A percentile compares a stretch with the other conserved stretches of the same genome.
phyloP scores from a whole-genome alignment of 257 asterid species.

The Jasminum sambac region DNA sequence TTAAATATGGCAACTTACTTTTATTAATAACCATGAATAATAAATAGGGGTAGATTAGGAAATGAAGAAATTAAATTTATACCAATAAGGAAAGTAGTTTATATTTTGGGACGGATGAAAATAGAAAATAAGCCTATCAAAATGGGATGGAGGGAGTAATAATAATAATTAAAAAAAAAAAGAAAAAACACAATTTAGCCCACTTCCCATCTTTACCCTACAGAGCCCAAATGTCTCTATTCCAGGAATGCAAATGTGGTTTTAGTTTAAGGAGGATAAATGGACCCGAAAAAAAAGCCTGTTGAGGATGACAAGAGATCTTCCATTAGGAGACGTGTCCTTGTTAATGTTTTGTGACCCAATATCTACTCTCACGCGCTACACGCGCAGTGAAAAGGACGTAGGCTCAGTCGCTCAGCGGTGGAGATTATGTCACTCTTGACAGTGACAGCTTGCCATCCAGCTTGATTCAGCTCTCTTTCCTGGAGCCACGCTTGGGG shows the following conservation, averaged over 20 bases:
- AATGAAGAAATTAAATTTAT: too few species aligned
- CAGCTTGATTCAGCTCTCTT: constrained; percentile 20
- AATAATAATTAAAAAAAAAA: not conserved
- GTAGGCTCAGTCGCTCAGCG: constrained; percentile 32
- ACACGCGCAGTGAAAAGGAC: constrained; percentile 40
- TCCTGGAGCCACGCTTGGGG: not conserved
- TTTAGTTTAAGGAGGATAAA: not conserved
- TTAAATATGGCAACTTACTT: too few species aligned
- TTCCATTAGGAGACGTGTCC: constrained; percentile 2
- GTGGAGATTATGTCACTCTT: constrained; percentile 26
- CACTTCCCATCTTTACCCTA: not conserved
- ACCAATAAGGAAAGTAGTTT: too few species aligned
- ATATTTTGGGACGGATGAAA: too few species aligned
- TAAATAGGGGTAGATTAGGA: too few species aligned
- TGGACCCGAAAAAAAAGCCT: not conserved
- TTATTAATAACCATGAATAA: too few species aligned
- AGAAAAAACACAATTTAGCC: not conserved
- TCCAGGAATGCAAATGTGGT: not conserved
- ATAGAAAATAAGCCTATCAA: too few species aligned
- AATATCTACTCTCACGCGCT: constrained; percentile 26
- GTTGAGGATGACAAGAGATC: not conserved
- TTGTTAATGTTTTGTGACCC: constrained; percentile 7
- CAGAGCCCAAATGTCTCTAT: not conserved
- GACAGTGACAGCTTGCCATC: constrained; percentile 33
- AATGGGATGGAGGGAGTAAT: too few species aligned